Conservation (phyloP, 139 green algal species). For the Yamagishiella unicocca region DNA sequence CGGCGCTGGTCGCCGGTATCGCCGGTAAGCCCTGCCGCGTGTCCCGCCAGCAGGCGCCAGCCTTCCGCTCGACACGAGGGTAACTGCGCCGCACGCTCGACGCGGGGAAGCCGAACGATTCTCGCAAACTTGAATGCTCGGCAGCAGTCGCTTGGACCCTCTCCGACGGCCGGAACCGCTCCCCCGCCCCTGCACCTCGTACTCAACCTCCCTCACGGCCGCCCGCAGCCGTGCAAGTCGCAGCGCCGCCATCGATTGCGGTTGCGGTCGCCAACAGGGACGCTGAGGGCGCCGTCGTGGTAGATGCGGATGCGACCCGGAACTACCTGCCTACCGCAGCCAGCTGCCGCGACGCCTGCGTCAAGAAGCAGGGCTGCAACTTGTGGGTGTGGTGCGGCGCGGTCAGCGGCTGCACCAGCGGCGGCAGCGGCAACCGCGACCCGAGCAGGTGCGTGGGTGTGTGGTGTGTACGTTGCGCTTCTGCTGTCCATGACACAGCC, state of each 20-base stretch:
- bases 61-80: too few relatives aligned
- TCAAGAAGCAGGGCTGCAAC: conserved; percentile 23
- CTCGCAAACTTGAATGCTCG: too few relatives aligned
- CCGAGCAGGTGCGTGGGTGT: not conserved
- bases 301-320: not conserved
- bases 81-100: too few relatives aligned
- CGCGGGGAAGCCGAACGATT: too few relatives aligned
- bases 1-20: too few relatives aligned
- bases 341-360: not conserved
- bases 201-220: not conserved
- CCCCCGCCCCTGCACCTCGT: not conserved
- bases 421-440: not conserved
- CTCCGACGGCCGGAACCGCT: not conserved
- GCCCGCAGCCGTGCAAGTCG: not conserved
- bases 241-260: not conserved
- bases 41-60: too few relatives aligned
- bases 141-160: too few relatives aligned
- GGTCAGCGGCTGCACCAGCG: not conserved
- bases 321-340: conserved; percentile 4
- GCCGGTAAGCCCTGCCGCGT: too few relatives aligned
- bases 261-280: conserved; percentile 32
- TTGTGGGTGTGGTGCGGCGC: conserved; percentile 31
- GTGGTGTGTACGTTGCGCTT: too few relatives aligned
- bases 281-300: conserved; percentile 4
- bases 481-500: not conserved